Conservation (phyloP, 2,329 filamentous ascomycete species). For the Ceratocystis diversiconidia region DNA sequence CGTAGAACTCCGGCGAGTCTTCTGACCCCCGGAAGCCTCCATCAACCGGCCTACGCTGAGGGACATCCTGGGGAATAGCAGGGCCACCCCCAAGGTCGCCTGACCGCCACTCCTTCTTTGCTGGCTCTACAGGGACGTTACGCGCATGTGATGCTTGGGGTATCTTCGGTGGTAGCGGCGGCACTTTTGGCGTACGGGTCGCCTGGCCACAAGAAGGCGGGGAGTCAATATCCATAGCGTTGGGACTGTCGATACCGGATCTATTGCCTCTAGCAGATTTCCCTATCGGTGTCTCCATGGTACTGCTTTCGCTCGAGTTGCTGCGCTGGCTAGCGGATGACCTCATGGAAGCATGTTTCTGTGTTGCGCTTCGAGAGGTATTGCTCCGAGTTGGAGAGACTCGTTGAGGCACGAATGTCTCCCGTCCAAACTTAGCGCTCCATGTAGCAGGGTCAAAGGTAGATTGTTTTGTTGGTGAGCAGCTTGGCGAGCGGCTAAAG, state of each 20-base stretch:
- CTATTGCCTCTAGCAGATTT: background rate
- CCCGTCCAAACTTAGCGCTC: slow-evolving; percentile 38
- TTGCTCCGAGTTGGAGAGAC: slow-evolving; percentile 13
- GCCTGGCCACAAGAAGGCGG: slow-evolving; percentile 25
- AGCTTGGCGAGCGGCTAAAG: background rate
- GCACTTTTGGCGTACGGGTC: slow-evolving; percentile 21
- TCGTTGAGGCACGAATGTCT: slow-evolving; percentile 36
- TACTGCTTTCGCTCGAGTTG: slow-evolving; percentile 3
- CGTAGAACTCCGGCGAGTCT: slow-evolving; percentile 41
- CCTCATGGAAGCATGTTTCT: slow-evolving; percentile 2
- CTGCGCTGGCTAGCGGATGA: slow-evolving; percentile 9
- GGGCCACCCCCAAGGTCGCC: slow-evolving; percentile 28
- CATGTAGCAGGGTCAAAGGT: slow-evolving; percentile 39
- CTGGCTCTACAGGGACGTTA: slow-evolving; percentile 44
- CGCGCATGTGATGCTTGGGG: slow-evolving; percentile 26
- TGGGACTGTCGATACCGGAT: slow-evolving; percentile 33
- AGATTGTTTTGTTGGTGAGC: slow-evolving; percentile 10
- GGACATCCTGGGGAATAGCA: background rate
- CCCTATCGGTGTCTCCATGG: background rate
- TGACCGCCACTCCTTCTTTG: slow-evolving; percentile 44
- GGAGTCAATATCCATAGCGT: slow-evolving; percentile 52
- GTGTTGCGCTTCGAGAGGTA: slow-evolving; percentile 9
- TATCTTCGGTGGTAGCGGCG: slow-evolving; percentile 18
- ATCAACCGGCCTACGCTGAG: slow-evolving; percentile 11
- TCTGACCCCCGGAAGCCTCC: slow-evolving; percentile 33